A percentile compares a stretch with the other conserved stretches of the same genome.
phyloP scores from a whole-genome alignment of 441 rosid genomes.

The Erodium chrysanthum region DNA sequence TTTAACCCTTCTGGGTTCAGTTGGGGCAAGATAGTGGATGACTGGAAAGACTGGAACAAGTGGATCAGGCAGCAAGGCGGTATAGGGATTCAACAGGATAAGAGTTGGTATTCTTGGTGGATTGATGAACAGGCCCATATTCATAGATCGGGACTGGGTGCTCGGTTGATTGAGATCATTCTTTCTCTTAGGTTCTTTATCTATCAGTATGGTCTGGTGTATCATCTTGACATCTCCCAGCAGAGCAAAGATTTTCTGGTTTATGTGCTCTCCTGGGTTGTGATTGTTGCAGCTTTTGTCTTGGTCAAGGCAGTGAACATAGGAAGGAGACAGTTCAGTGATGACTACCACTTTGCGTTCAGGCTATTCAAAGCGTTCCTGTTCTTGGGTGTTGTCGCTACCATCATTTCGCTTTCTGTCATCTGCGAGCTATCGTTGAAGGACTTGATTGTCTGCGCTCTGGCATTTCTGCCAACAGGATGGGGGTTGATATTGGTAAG shows the following conservation, averaged over 20 bases:
- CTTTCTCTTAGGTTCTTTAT: slow-evolving; percentile 79
- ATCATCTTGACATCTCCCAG: slow-evolving; percentile 91
- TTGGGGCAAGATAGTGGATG: slow-evolving; percentile 85
- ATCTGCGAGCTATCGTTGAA: slow-evolving; percentile 58
- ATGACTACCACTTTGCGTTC: slow-evolving; percentile 55
- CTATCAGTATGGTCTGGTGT: slow-evolving; percentile 95
- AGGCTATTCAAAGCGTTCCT: slow-evolving; percentile 79
- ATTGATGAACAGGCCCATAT: slow-evolving; percentile 85
- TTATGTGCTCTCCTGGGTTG: slow-evolving; percentile 88
- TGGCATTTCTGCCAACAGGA: slow-evolving; percentile 90
- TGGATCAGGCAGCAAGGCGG: slow-evolving; percentile 99
- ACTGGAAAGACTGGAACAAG: slow-evolving; percentile 99
- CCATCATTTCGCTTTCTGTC: slow-evolving; percentile 55
- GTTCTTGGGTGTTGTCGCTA: slow-evolving; percentile 57
- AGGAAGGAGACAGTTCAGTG: slow-evolving; percentile 76
- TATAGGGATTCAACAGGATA: slow-evolving; percentile 83
- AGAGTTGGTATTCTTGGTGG: slow-evolving; percentile 99
- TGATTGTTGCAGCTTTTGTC: slow-evolving; percentile 65
- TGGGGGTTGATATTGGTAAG: slow-evolving; percentile 95
- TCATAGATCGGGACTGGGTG: slow-evolving; percentile 56
- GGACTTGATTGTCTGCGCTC: slow-evolving; percentile 72
- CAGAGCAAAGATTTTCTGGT: slow-evolving; percentile 74
- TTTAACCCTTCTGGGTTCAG: slow-evolving; percentile 84
- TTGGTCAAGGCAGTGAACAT: slow-evolving; percentile 83
- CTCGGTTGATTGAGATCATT: slow-evolving; percentile 63